phyloP scores from a whole-genome alignment of 176 grass and related monocot species.

The Lolium rigidum region DNA sequence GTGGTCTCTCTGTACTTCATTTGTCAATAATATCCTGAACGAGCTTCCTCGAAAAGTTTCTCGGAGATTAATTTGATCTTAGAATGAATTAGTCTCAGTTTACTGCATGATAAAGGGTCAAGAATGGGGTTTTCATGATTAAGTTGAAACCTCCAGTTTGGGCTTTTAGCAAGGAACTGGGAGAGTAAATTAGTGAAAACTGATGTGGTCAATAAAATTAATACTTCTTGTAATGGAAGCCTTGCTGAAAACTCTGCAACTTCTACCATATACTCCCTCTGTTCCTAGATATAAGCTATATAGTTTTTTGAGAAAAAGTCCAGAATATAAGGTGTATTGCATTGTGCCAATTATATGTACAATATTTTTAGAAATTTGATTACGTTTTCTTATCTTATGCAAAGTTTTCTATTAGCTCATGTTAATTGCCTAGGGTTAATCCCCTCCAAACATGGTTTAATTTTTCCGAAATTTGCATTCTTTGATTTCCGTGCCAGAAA shows the following conservation, averaged over 20 bases:
- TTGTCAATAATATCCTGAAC: slow-evolving; percentile 30
- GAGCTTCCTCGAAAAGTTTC: slow-evolving; percentile 3
- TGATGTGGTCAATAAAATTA: neutral
- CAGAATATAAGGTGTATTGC: too few relatives aligned
- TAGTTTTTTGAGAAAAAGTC: too few relatives aligned
- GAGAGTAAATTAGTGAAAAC: neutral
- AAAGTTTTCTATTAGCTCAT: too few relatives aligned
- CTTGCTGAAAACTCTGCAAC: neutral
- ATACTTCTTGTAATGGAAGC: neutral
- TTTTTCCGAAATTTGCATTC: too few relatives aligned
- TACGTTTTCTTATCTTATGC: too few relatives aligned
- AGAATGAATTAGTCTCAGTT: slow-evolving; percentile 14
- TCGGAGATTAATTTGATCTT: slow-evolving; percentile 13
- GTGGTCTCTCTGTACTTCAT: slow-evolving; percentile 11
- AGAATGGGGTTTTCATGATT: neutral
- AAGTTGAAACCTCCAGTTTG: slow-evolving; percentile 19
- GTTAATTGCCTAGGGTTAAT: too few relatives aligned
- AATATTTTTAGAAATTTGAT: too few relatives aligned
- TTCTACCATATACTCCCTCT: neutral
- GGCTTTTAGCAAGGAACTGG: neutral
- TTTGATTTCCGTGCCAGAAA: too few relatives aligned
- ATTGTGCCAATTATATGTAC: too few relatives aligned
- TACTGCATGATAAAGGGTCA: slow-evolving; percentile 11
- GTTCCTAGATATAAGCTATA: too few relatives aligned
- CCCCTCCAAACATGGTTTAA: too few relatives aligned